Evolutionary conservation across 2,329 filamentous ascomycete genomes (phyloP).

Genomic region (Talaromyces atroroseus): DNA sequence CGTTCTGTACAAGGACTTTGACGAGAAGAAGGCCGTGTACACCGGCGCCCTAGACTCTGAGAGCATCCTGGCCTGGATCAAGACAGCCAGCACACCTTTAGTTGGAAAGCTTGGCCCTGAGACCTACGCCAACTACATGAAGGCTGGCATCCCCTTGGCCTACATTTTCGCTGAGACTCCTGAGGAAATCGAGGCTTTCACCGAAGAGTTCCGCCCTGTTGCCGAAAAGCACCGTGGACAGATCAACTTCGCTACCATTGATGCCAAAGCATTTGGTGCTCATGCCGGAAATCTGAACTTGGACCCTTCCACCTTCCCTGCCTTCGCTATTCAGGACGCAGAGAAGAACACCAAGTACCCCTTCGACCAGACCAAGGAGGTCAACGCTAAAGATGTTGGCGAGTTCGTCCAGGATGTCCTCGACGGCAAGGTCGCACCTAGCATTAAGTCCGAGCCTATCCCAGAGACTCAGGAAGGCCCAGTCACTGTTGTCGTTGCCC

Average conservation of each 20-base stretch:
- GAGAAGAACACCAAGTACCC: constrained; percentile 97
- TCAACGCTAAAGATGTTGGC: constrained; percentile 67
- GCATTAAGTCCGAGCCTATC: constrained; percentile 96
- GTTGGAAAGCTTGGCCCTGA: constrained; percentile 95
- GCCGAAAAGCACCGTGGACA: constrained; percentile 88
- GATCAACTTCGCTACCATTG: constrained; percentile 97
- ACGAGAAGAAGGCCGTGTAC: constrained; percentile 88
- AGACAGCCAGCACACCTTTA: constrained; percentile 78
- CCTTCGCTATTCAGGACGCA: constrained; percentile 95
- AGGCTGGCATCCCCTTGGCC: constrained; percentile 82
- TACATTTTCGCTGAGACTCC: constrained; percentile 94
- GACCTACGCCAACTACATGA: constrained; percentile 93
- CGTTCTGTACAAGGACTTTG: constrained; percentile 95
- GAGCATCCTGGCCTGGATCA: constrained; percentile 75
- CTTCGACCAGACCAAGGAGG: constrained; percentile 75
- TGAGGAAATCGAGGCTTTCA: constrained; percentile 79
- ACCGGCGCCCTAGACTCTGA: constrained; percentile 75
- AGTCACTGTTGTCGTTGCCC: constrained; percentile 82
- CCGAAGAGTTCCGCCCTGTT: constrained; percentile 72
- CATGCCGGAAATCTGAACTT: constrained; percentile 97
- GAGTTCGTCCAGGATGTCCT: constrained; percentile 81
- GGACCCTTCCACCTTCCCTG: constrained; percentile 88
- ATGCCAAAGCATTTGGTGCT: constrained; percentile 87
- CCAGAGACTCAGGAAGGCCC: constrained; percentile 89
- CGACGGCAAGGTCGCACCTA: constrained; percentile 83